Conservation (phyloP, 805 yeast species). For the Wickerhamiella slavikovae region DNA sequence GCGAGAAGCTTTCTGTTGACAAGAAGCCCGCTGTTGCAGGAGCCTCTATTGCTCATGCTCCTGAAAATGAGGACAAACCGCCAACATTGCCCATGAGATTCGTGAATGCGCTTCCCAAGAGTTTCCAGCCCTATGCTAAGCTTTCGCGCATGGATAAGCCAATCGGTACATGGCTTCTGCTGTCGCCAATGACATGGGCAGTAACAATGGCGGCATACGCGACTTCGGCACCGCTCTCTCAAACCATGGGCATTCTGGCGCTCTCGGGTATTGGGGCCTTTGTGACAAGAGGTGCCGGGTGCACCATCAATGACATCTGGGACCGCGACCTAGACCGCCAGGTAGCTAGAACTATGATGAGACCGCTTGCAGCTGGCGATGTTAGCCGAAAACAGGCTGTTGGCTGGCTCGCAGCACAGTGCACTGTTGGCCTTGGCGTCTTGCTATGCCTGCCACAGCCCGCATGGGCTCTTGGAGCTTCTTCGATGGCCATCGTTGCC, state of each 20-base stretch:
- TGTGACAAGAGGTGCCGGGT: constrained; percentile 94
- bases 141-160: constrained; percentile 86
- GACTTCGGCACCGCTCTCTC: constrained; percentile 39
- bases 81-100: constrained; percentile 15
- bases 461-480: constrained; percentile 67
- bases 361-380: constrained; percentile 87
- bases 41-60: no score
- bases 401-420: constrained; percentile 50
- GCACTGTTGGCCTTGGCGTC: constrained; percentile 52
- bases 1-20: no score
- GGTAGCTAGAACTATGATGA: constrained; percentile 69
- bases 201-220: constrained; percentile 72
- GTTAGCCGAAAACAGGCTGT: constrained; percentile 53
- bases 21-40: no score
- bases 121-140: constrained; percentile 77
- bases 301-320: constrained; percentile 79
- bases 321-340: constrained; percentile 68
- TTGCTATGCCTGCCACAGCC: constrained; percentile 54
- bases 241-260: constrained; percentile 39
- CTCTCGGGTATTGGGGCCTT: constrained; percentile 70
- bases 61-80: constrained; percentile 5
- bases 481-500: constrained; percentile 58
- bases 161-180: constrained; percentile 75
- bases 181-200: constrained; percentile 82
- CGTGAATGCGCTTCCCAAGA: constrained; percentile 33